Evolutionary conservation across 805 yeast genomes (phyloP).

Genomic region (Blastobotrys terrestris): DNA sequence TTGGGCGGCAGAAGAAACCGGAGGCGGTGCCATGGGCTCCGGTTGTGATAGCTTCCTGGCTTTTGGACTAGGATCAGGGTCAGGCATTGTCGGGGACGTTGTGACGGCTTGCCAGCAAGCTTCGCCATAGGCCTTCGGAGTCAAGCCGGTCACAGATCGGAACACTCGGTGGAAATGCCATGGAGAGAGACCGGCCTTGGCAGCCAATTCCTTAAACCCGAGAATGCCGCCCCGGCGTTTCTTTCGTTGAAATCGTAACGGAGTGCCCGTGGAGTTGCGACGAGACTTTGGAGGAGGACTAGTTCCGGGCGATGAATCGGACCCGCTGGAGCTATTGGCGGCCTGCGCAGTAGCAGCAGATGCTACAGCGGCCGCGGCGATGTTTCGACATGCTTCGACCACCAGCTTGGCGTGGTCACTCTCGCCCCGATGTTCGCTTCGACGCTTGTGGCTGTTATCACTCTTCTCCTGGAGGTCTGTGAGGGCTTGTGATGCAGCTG

Average conservation of each 20-base stretch:
- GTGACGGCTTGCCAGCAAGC: slow-evolving; percentile 47
- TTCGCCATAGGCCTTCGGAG: slow-evolving; percentile 87
- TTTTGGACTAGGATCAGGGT: not conserved
- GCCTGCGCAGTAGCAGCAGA: slow-evolving; percentile 31
- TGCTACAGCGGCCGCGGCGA: slow-evolving; percentile 70
- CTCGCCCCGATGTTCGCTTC: slow-evolving; percentile 41
- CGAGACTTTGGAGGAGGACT: too few species aligned
- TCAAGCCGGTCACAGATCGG: slow-evolving; percentile 76
- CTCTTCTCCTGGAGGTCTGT: slow-evolving; percentile 3
- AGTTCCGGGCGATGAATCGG: not conserved
- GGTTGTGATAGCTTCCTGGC: not conserved
- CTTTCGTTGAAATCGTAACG: slow-evolving; percentile 21
- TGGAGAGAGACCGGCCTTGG: slow-evolving; percentile 73
- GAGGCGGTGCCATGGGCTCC: not conserved
- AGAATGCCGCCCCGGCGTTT: slow-evolving; percentile 34
- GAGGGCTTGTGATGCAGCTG: slow-evolving; percentile 18
- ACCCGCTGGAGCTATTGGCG: slow-evolving; percentile 20
- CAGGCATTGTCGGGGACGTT: slow-evolving; percentile 14
- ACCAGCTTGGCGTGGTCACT: slow-evolving; percentile 64
- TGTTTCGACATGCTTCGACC: slow-evolving; percentile 75
- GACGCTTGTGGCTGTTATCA: not conserved
- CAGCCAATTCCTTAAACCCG: slow-evolving; percentile 78
- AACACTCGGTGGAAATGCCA: slow-evolving; percentile 94
- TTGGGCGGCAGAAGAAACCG: not conserved
- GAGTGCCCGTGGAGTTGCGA: not conserved